Conservation (phyloP, 1,284 basidiomycete species). For the Papiliotrema terrestris region DNA sequence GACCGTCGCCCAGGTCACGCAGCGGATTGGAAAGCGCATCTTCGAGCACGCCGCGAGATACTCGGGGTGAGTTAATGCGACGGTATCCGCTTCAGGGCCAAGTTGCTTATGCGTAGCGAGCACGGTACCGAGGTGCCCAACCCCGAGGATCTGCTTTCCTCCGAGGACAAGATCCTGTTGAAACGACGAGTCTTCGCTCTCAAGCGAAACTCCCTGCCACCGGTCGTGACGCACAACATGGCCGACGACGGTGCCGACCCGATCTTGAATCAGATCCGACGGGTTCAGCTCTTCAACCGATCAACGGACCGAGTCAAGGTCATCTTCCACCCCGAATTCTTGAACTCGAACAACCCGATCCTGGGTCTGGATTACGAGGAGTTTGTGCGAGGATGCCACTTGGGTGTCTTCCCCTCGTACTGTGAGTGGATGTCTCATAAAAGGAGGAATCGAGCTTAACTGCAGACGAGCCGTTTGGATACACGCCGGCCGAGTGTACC, state of each 20-base stretch:
- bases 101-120: conserved; percentile 54
- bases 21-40: conserved; percentile 81
- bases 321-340: conserved; percentile 97
- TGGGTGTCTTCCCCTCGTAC: conserved; percentile 97
- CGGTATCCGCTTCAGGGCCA: background rate
- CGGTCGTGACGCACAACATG: conserved; percentile 98
- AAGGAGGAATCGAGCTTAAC: background rate
- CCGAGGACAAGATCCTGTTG: conserved; percentile 90
- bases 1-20: conserved; percentile 91
- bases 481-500: conserved; percentile 60
- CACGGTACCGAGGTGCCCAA: conserved; percentile 67
- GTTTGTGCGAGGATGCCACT: conserved; percentile 94
- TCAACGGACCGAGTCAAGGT: conserved; percentile 85
- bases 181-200: conserved; percentile 96
- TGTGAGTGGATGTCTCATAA: conserved; percentile 37
- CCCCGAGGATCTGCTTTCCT: conserved; percentile 73
- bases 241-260: conserved; percentile 87
- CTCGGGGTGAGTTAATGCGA: conserved; percentile 62
- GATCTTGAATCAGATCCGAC: conserved; percentile 88
- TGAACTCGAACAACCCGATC: conserved; percentile 97
- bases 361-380: conserved; percentile 97
- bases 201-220: conserved; percentile 87
- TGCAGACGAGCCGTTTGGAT: conserved; percentile 49
- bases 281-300: conserved; percentile 87
- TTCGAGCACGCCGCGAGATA: conserved; percentile 93